These are phyloP conservation scores for Paecilomyces niveus DNA, from an alignment of 2,329 filamentous ascomycete genomes.

Conservation along the genomic window DNA sequence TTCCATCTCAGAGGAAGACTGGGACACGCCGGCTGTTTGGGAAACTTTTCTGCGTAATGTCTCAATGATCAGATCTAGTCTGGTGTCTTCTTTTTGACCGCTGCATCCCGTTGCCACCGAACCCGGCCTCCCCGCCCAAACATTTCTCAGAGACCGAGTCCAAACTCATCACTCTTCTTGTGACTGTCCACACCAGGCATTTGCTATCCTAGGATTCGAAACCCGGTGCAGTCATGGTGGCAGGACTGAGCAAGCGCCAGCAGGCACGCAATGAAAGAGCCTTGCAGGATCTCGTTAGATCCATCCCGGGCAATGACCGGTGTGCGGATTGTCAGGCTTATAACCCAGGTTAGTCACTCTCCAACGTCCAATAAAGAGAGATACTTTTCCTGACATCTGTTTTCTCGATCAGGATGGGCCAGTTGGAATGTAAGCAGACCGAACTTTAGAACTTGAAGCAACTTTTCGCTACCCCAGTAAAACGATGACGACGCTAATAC, in stretches of 20 bases:
- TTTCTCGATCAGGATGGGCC: conserved; percentile 64
- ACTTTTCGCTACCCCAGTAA: conserved; percentile 3
- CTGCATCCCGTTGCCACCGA: background rate
- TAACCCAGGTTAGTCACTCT: conserved; percentile 68
- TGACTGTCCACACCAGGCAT: background rate
- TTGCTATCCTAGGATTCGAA: background rate
- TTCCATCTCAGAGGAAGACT: background rate
- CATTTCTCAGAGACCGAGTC: background rate
- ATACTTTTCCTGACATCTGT: conserved; percentile 21
- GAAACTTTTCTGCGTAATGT: background rate
- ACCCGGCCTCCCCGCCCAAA: background rate
- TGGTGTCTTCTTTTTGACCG: background rate
- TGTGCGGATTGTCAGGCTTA: conserved; percentile 89
- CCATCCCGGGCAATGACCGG: conserved; percentile 77
- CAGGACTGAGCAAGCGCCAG: conserved; percentile 83
- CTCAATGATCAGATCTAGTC: background rate
- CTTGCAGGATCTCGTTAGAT: conserved; percentile 81
- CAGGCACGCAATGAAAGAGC: conserved; percentile 93
- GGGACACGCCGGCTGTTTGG: background rate
- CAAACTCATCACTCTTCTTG: background rate
- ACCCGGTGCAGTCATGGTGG: conserved; percentile 52
- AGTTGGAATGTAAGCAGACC: conserved; percentile 72
- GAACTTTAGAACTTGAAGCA: background rate
- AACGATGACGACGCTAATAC: conserved; percentile 1
- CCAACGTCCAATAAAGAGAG: background rate